phyloP scores from a whole-genome alignment of 2,329 filamentous ascomycete species.

The Aspergillus candidus region DNA sequence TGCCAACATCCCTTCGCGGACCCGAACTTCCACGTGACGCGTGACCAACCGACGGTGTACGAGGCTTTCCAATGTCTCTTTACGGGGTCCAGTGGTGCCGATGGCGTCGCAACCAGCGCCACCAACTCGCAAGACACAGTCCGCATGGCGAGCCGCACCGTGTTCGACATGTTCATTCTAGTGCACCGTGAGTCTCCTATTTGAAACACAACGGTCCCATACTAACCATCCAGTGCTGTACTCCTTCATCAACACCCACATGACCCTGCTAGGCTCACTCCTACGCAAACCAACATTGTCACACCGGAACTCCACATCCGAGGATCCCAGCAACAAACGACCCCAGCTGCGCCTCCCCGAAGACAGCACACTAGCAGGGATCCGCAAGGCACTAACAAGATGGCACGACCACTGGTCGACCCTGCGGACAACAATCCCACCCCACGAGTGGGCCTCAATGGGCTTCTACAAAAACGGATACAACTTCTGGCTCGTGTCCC shows the following conservation, averaged over 20 bases:
- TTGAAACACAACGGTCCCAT: background rate
- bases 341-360: constrained; percentile 18
- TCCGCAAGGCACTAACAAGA: constrained; percentile 30
- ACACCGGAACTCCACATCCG: constrained; percentile 4
- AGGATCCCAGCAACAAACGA: constrained; percentile 1
- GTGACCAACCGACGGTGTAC: constrained; percentile 29
- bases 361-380: constrained; percentile 25
- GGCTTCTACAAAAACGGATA: constrained; percentile 40
- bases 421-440: constrained; percentile 26
- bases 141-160: constrained; percentile 23
- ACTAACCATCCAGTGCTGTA: constrained; percentile 29
- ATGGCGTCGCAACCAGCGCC: background rate
- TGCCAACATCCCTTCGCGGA: constrained; percentile 40
- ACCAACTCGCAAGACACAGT: constrained; percentile 2
- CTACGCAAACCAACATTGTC: constrained; percentile 12
- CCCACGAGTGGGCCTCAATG: constrained; percentile 35
- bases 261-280: constrained; percentile 31
- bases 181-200: constrained; percentile 32
- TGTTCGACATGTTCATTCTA: constrained; percentile 39
- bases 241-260: constrained; percentile 37
- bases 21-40: constrained; percentile 32
- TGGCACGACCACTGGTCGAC: constrained; percentile 37
- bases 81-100: constrained; percentile 17
- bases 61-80: constrained; percentile 39
- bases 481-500: constrained; percentile 40